Evolutionary conservation across 805 yeast species (phyloP).

Genomic region (Candida incommunis): DNA sequence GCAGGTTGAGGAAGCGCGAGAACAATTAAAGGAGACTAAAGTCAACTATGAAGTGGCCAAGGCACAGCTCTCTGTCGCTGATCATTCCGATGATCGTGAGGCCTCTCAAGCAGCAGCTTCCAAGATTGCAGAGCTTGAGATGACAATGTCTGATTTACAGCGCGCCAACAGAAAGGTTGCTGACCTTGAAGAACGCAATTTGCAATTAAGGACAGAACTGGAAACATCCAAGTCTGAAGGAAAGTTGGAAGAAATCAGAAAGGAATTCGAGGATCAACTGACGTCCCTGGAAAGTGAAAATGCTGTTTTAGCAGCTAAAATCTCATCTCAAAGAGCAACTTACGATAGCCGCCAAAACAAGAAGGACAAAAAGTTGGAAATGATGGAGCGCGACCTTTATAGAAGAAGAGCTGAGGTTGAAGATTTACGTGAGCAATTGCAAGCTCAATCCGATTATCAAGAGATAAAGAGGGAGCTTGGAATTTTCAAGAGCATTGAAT

Average conservation of each 20-base stretch:
- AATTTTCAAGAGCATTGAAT: constrained; percentile 59
- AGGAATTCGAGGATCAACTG: constrained; percentile 5
- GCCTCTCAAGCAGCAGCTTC: constrained; percentile 1
- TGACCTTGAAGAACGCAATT: constrained; percentile 67
- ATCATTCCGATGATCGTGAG: constrained; percentile 9
- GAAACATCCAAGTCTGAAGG: constrained; percentile 29
- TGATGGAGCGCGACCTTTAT: constrained; percentile 30
- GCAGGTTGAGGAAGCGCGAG: constrained; percentile 37
- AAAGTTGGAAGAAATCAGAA: constrained; percentile 23
- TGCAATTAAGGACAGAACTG: constrained; percentile 53
- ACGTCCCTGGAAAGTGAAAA: constrained; percentile 34
- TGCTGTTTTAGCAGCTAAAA: constrained; percentile 40
- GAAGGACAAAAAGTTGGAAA: constrained; percentile 23
- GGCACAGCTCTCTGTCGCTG: constrained; percentile 29
- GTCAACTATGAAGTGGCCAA: constrained; percentile 52
- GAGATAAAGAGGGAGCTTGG: constrained; percentile 65
- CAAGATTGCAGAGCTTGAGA: constrained; percentile 33
- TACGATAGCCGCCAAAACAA: constrained; percentile 13
- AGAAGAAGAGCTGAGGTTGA: constrained; percentile 38
- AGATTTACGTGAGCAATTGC: constrained; percentile 34
- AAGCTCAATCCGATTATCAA: constrained; percentile 54
- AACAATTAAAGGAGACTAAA: constrained; percentile 48
- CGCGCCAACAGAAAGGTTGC: constrained; percentile 48
- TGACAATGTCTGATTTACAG: constrained; percentile 64
- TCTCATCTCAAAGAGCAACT: constrained; percentile 32